Evolutionary conservation across 306 rosid genomes (phyloP), one percentile per base, ranked within the genome.

Genomic region (Malus orientalis): DNA sequence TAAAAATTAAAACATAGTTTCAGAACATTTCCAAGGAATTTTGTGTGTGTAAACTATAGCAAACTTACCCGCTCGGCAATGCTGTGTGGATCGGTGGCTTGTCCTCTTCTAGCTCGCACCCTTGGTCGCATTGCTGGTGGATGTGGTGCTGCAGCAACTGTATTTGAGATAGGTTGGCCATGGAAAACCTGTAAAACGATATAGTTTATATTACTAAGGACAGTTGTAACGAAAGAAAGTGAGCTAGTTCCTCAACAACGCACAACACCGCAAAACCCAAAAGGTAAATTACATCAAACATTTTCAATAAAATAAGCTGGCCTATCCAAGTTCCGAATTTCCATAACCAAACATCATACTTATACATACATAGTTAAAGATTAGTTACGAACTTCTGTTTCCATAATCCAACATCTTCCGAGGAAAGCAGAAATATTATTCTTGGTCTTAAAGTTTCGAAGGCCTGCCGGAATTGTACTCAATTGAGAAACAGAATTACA

Each of bases 41-140:
- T 49, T 13, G 58, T 82, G 11, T 16, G 71, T 57, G 22, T 64
- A 69, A 77, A 27, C 18, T 55, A 18, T 38, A 71, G 57, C 74
- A 71, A 76, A 77, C 87, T 73, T 82, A 91, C 99, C 89, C 99
- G 88, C 85, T 95, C 99, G 74, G 99, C 99, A 70, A 92, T 95
- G 88, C 99, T 95, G 79, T 95, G 99, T 70, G 99, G 98, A 88
- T 95, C 99, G 18, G 99, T 95, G 73, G 99, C 99, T 80, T 95
- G 99, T 73, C 99, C 99, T 84, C 99, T 87, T 86, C 97, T 87
- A 61, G 99, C 97, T 63, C 99, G 89, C 73, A 95, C 91, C 85
- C 99, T 89, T 18, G 97, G 99, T 59, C 97, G 97, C 99, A 92
- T 91, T 63, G 90, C 78, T 6, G 99, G 97, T 22, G 96, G 97